Conservation (phyloP, 2,329 filamentous ascomycete genomes). For the Penicillium sp. region DNA sequence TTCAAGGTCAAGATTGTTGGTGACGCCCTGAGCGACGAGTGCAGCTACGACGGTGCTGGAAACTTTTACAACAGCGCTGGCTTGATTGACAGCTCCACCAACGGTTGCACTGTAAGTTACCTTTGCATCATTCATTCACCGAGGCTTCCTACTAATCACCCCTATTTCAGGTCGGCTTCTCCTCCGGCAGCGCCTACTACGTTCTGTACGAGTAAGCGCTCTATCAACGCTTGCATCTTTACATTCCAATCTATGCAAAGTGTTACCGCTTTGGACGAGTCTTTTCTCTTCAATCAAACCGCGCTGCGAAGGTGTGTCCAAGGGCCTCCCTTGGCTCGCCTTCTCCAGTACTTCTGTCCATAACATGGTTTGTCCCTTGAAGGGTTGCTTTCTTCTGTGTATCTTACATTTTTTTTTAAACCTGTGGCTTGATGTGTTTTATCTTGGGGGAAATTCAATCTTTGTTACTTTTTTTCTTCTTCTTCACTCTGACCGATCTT, state of each 20-base stretch:
- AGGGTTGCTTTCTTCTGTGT: slow-evolving; percentile 36
- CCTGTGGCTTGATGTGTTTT: slow-evolving; percentile 21
- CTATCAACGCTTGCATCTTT: slow-evolving; percentile 1
- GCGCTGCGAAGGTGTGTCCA: neutral
- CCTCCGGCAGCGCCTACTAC: slow-evolving; percentile 52
- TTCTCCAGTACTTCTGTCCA: slow-evolving; percentile 21
- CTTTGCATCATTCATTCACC: neutral
- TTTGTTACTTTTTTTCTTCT: slow-evolving; percentile 26
- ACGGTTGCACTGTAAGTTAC: slow-evolving; percentile 77
- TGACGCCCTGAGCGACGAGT: slow-evolving; percentile 58
- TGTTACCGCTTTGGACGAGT: slow-evolving; percentile 14
- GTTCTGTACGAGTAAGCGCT: slow-evolving; percentile 39
- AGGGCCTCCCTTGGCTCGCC: slow-evolving; percentile 11
- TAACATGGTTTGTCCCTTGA: slow-evolving; percentile 32
- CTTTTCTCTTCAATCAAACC: slow-evolving; percentile 2
- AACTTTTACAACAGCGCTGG: slow-evolving; percentile 56
- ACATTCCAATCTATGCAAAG: slow-evolving; percentile 7
- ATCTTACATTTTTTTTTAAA: slow-evolving; percentile 35
- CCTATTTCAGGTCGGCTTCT: slow-evolving; percentile 46
- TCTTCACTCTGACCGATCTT: neutral
- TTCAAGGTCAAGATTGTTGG: slow-evolving; percentile 78
- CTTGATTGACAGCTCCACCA: slow-evolving; percentile 41
- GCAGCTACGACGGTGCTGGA: slow-evolving; percentile 63
- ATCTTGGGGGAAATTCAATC: slow-evolving; percentile 24
- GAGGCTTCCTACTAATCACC: slow-evolving; percentile 8